Percentiles rank a stretch among this genome's conserved stretches.
phyloP scores from a whole-genome alignment of 441 rosid genomes.

The Arabidopsis lyrata region DNA sequence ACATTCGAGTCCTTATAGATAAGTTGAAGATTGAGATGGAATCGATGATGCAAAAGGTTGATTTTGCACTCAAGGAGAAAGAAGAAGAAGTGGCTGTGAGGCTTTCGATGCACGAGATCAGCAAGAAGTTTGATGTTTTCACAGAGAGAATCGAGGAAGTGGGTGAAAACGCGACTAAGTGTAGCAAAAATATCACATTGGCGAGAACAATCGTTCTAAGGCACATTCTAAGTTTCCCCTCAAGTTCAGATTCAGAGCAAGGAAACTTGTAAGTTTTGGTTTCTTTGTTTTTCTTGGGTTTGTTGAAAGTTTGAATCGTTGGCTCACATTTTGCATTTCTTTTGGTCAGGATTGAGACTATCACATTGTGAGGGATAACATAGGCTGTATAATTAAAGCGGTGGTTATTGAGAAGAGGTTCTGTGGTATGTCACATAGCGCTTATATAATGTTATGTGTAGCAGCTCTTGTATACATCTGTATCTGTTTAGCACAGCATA shows the following conservation, averaged over 20 bases:
- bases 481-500: constrained; percentile 16
- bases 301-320: constrained; percentile 7
- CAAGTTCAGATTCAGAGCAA: constrained; percentile 45
- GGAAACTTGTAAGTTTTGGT: constrained; percentile 37
- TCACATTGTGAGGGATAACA: constrained; percentile 37
- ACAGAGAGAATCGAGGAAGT: constrained; percentile 58
- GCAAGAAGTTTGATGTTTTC: constrained; percentile 53
- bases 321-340: constrained; percentile 17
- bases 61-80: constrained; percentile 55
- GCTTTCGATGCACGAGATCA: constrained; percentile 65
- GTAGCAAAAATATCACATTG: constrained; percentile 58
- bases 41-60: constrained; percentile 52
- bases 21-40: constrained; percentile 57
- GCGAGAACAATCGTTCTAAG: constrained; percentile 66
- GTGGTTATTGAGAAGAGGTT: constrained; percentile 30
- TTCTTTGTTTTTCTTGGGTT: not conserved
- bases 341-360: constrained; percentile 44
- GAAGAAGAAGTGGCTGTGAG: constrained; percentile 59
- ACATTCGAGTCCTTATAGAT: constrained; percentile 51
- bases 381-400: constrained; percentile 15
- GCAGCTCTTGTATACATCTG: constrained; percentile 30
- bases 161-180: constrained; percentile 56
- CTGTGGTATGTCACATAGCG: constrained; percentile 28
- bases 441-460: constrained; percentile 20
- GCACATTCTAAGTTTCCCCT: constrained; percentile 51